These are phyloP conservation scores for Raddia distichophylla DNA, from an alignment of 176 grass and related monocot species.

Conservation along the genomic window DNA sequence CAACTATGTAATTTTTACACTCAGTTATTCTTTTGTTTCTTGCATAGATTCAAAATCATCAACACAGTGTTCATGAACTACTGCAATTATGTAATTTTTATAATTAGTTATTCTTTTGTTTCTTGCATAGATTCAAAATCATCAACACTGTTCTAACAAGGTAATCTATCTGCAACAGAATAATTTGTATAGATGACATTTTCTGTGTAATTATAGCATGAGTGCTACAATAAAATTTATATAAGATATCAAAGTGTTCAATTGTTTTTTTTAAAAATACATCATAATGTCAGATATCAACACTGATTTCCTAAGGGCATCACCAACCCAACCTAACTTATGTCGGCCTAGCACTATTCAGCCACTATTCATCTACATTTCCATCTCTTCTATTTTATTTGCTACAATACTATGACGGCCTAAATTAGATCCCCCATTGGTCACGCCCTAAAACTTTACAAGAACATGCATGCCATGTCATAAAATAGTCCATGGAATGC, in stretches of 20 bases:
- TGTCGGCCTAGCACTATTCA: too few relatives aligned
- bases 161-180: too few relatives aligned
- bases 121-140: neutral
- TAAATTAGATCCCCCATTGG: too few relatives aligned
- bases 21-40: neutral
- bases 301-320: neutral
- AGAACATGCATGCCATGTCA: neutral
- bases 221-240: neutral
- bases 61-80: neutral
- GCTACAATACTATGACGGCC: too few relatives aligned
- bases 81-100: neutral
- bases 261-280: neutral
- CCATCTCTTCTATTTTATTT: too few relatives aligned
- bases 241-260: neutral
- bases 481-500: neutral
- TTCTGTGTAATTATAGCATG: neutral
- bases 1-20: neutral
- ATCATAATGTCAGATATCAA: neutral
- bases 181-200: neutral
- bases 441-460: neutral
- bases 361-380: too few relatives aligned
- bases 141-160: too few relatives aligned
- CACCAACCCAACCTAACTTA: too few relatives aligned
- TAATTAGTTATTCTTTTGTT: neutral
- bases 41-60: neutral